phyloP scores from a whole-genome alignment of 2,329 filamentous ascomycete species.

The Hymenoscyphus occultus region DNA sequence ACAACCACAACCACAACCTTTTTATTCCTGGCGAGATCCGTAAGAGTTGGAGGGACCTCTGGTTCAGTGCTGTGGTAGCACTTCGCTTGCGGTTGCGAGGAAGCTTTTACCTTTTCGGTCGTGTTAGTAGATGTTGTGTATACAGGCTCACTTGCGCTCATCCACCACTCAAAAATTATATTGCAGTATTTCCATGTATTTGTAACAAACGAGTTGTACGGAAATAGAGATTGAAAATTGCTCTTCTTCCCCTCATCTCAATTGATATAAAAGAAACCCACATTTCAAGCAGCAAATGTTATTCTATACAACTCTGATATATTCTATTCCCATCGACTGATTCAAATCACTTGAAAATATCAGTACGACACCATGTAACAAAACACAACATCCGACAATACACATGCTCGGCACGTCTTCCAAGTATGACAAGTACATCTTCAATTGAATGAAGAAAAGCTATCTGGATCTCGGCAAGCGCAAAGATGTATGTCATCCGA shows the following conservation, averaged over 20 bases:
- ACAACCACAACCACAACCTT: background rate
- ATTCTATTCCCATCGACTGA: background rate
- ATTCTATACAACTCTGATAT: background rate
- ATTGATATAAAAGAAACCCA: background rate
- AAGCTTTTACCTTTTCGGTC: constrained; percentile 1
- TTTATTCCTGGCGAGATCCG: background rate
- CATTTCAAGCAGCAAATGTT: background rate
- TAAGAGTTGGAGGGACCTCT: background rate
- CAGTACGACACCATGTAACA: background rate
- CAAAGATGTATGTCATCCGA: background rate
- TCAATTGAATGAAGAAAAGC: background rate
- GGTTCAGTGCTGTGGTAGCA: background rate
- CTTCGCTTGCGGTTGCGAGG: background rate
- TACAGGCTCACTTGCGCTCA: background rate
- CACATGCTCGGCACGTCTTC: background rate
- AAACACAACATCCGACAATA: background rate
- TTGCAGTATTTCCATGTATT: background rate
- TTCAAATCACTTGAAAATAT: background rate
- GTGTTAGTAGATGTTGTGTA: background rate
- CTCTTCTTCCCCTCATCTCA: background rate
- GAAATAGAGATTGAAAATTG: background rate
- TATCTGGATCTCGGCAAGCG: background rate
- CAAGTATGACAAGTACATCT: background rate
- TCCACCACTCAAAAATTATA: background rate
- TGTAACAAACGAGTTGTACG: background rate